Evolutionary conservation across 164 flowering plant genomes (phyloP), one percentile per base, ranked within the genome.

Genomic region (Liriodendron chinense): DNA sequence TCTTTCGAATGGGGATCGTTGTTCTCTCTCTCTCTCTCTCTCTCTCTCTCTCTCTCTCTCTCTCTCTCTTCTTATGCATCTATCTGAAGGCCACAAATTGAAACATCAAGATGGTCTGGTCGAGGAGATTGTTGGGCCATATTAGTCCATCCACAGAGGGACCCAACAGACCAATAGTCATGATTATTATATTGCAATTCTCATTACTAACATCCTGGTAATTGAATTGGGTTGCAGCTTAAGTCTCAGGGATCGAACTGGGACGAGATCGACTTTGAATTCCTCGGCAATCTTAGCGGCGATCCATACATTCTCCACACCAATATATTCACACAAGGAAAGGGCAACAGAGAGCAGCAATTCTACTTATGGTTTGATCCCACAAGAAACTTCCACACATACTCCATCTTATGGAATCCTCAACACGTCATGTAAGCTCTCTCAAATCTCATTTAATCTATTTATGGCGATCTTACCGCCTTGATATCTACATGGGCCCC

Each of bases 321-420:
- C 2, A 73, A 73, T 23, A 50, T 73, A 14, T 73, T 20, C 53
- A n/a, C 75, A 3, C 75, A 73, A 43, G 75, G 75, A 24, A 73
- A 48, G 26, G 75, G 75, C 7, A 64, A 21, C 75, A 73, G 68
- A 48, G 75, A 73, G 68, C 49, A 59, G 57, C 75, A 73, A 25
- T 73, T 73, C 75, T 64, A 73, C 25, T 43, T 63, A 3, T 73
- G 75, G 75, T 73, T 73, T 69, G 75, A 73, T 20, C 75, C 75
- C 18, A 73, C 75, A n/a, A 0, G 3, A 7, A 24, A 62, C 25
- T 73, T 59, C 66, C 75, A 73, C 69, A 47, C 75, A 5, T 73
- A 64, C 56, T 73, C 75, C 75, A 73, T 73, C 68, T 25, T 73
- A 0, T 73, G 75, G 75, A 73, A 73, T 62, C 75, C 69, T 5